Conservation (phyloP, 2,329 filamentous ascomycete genomes). For the Apiospora aurea region DNA sequence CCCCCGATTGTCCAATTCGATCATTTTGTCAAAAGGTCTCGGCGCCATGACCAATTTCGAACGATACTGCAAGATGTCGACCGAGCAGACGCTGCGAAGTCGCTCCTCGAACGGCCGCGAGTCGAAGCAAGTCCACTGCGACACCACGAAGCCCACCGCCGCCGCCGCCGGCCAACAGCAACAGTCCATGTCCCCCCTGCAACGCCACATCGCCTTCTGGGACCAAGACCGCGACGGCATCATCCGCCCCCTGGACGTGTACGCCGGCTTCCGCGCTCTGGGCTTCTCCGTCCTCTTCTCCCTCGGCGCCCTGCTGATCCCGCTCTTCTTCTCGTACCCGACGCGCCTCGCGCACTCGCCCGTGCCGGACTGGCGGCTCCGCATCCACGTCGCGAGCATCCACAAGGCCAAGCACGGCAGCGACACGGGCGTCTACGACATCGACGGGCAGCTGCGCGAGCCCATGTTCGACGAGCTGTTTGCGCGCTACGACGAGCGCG, state of each 20-base stretch:
- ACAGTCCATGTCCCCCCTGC: constrained; percentile 34
- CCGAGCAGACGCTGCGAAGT: background rate
- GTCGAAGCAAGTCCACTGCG: background rate
- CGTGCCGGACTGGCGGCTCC: constrained; percentile 47
- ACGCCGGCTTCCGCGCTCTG: constrained; percentile 47
- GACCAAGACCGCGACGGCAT: constrained; percentile 49
- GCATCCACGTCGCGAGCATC: constrained; percentile 47
- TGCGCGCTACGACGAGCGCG: constrained; percentile 26
- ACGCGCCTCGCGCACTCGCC: constrained; percentile 45
- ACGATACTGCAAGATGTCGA: background rate
- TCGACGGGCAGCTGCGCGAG: constrained; percentile 28
- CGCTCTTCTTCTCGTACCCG: constrained; percentile 53
- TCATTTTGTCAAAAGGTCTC: background rate
- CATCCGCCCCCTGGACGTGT: constrained; percentile 49
- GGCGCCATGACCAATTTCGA: background rate
- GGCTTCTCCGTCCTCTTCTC: constrained; percentile 51
- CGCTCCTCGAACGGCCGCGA: background rate
- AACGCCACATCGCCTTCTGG: constrained; percentile 51
- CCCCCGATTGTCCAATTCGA: too few species aligned
- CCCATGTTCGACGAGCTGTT: constrained; percentile 29
- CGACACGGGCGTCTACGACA: constrained; percentile 31
- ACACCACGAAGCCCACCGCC: background rate
- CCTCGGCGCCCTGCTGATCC: constrained; percentile 46
- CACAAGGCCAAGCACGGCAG: constrained; percentile 49
- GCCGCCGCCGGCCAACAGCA: background rate